A percentile compares a stretch with the other conserved stretches of the same genome.
Conservation (phyloP, 2,329 filamentous ascomycete species). For the Aspergillus carbonarius region DNA sequence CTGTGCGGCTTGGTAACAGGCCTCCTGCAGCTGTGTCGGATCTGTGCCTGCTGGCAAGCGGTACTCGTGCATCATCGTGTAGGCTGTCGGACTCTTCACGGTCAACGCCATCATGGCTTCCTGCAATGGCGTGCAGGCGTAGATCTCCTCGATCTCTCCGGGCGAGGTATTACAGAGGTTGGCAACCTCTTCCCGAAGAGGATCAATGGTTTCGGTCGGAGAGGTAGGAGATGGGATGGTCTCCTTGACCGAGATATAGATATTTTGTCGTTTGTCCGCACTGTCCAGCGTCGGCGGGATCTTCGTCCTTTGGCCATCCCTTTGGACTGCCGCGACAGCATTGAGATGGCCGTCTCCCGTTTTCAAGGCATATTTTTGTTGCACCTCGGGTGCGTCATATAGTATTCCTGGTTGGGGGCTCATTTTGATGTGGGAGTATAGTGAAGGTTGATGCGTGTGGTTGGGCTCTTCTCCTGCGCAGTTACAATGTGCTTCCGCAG, state of each 20-base stretch:
- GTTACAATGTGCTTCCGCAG: no score
- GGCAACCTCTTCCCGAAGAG: background rate
- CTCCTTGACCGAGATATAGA: background rate
- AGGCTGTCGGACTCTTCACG: conserved; percentile 10
- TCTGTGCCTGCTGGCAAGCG: conserved; percentile 7
- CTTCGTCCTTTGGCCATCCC: background rate
- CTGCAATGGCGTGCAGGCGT: conserved; percentile 14
- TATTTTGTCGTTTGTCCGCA: no score
- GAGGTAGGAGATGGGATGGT: background rate
- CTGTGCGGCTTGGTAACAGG: conserved; percentile 8
- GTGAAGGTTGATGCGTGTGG: no score
- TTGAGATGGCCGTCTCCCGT: no score
- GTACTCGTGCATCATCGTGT: conserved; percentile 14
- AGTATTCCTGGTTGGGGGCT: no score
- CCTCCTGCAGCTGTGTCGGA: background rate
- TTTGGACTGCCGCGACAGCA: no score
- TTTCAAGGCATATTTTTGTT: no score
- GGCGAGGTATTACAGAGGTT: conserved; percentile 2
- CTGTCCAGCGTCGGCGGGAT: background rate
- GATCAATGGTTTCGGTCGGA: background rate
- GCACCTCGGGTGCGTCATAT: no score
- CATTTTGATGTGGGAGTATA: no score
- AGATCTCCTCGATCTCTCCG: conserved; percentile 13
- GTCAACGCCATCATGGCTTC: conserved; percentile 17
- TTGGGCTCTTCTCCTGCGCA: no score